These are phyloP conservation scores for Candida parachauliodes DNA, from an alignment of 805 yeast genomes.

Conservation along the genomic window DNA sequence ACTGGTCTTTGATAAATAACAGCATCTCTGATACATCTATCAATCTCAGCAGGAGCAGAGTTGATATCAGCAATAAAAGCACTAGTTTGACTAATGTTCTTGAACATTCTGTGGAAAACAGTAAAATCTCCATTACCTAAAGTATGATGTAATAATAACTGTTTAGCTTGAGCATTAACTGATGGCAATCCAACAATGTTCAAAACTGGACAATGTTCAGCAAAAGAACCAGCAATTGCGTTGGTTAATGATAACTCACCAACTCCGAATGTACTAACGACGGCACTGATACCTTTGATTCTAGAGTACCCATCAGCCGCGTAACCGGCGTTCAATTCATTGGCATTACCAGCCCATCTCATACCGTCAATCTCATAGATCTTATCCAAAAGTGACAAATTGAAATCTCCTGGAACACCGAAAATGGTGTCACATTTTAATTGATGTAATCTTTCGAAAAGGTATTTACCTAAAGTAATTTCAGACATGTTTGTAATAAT, in stretches of 20 bases:
- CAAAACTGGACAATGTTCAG: conserved; percentile 82
- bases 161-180: conserved; percentile 56
- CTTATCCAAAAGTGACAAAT: conserved; percentile 66
- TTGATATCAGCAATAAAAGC: conserved; percentile 60
- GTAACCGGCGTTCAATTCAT: conserved; percentile 84
- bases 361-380: conserved; percentile 70
- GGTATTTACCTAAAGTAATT: conserved; percentile 69
- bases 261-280: conserved; percentile 86
- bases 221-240: conserved; percentile 85
- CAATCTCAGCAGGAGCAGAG: conserved; percentile 68
- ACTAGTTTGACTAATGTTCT: conserved; percentile 64
- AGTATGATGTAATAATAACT: conserved; percentile 41
- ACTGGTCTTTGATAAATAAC: conserved; percentile 74
- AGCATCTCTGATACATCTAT: conserved; percentile 70
- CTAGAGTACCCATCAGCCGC: conserved; percentile 89
- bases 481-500: conserved; percentile 32
- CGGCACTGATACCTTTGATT: conserved; percentile 68
- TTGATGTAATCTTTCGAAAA: conserved; percentile 76
- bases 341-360: conserved; percentile 90
- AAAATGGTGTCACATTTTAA: conserved; percentile 67
- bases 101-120: conserved; percentile 73
- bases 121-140: conserved; percentile 43
- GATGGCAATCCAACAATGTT: conserved; percentile 89
- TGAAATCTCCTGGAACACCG: conserved; percentile 83
- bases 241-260: conserved; percentile 83